These are phyloP conservation scores for Podosphaera fusca DNA, from an alignment of 2,329 filamentous ascomycete species.

Conservation along the genomic window DNA sequence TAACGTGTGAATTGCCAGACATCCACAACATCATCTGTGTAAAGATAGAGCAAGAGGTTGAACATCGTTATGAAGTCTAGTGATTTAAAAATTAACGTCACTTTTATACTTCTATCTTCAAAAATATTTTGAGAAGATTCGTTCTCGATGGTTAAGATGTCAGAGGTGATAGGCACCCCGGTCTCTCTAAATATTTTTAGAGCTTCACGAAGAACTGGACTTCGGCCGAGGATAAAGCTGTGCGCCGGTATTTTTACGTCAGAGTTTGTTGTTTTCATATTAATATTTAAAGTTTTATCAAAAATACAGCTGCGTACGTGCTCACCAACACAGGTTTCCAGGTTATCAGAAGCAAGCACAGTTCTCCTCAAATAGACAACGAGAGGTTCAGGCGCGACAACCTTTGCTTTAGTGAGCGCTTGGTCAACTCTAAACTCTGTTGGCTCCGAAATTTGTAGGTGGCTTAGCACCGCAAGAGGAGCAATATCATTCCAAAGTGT, in stretches of 20 bases:
- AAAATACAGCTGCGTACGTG: conserved; percentile 23
- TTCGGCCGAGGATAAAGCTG: conserved; percentile 57
- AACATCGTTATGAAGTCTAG: conserved; percentile 59
- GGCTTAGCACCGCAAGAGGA: conserved; percentile 42
- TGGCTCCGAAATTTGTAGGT: conserved; percentile 25
- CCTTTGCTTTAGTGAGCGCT: conserved; percentile 21
- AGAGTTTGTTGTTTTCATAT: conserved; percentile 36
- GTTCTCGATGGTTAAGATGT: conserved; percentile 34
- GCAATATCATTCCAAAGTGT: conserved; percentile 53
- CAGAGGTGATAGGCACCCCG: conserved; percentile 32
- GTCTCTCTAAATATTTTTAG: conserved; percentile 32
- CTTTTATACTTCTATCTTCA: conserved; percentile 20
- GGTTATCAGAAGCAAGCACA: conserved; percentile 36
- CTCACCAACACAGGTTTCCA: conserved; percentile 36
- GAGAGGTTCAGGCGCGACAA: conserved; percentile 26
- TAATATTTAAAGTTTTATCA: conserved; percentile 16
- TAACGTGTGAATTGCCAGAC: conserved; percentile 59
- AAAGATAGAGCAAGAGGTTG: conserved; percentile 58
- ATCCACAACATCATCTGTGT: conserved; percentile 58
- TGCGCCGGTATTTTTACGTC: conserved; percentile 59
- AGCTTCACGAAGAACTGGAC: conserved; percentile 38
- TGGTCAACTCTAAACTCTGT: conserved; percentile 18
- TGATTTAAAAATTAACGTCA: conserved; percentile 40
- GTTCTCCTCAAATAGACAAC: conserved; percentile 27
- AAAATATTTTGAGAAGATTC: conserved; percentile 12